These are phyloP conservation scores for Coix lacrymajobi DNA, from an alignment of 176 grass and related monocot species.

Conservation along the genomic window DNA sequence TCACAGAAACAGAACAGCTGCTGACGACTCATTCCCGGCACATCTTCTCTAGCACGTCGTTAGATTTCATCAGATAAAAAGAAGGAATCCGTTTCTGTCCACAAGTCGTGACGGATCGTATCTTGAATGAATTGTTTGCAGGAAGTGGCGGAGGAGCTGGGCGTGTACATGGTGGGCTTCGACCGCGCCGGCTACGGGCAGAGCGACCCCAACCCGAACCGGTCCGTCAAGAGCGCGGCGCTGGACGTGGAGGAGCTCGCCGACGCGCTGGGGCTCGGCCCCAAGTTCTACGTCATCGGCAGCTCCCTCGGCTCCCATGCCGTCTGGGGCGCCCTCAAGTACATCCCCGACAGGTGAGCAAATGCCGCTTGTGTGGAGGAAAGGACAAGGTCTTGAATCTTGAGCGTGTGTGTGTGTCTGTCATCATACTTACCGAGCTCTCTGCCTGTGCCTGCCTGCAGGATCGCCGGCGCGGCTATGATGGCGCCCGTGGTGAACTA, in stretches of 20 bases:
- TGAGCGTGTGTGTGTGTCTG: no score
- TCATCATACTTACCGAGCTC: no score
- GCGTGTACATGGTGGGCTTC: slow-evolving; percentile 74
- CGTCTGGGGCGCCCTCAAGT: slow-evolving; percentile 68
- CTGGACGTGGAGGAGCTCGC: slow-evolving; percentile 65
- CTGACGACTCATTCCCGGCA: background rate
- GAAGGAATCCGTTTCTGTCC: background rate
- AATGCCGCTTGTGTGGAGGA: background rate
- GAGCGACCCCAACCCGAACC: slow-evolving; percentile 66
- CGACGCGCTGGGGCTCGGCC: slow-evolving; percentile 41
- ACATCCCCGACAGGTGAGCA: slow-evolving; percentile 56
- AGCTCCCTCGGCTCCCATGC: slow-evolving; percentile 69
- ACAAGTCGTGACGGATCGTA: background rate
- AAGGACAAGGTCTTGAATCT: no score
- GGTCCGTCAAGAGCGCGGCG: slow-evolving; percentile 49
- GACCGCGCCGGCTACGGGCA: slow-evolving; percentile 66
- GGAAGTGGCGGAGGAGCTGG: slow-evolving; percentile 64
- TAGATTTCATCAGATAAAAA: background rate
- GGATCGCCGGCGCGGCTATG: slow-evolving; percentile 54
- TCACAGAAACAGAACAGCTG: background rate
- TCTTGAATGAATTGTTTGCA: background rate
- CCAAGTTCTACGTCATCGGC: slow-evolving; percentile 62
- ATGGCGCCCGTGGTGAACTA: slow-evolving; percentile 60
- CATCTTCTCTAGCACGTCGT: no score
- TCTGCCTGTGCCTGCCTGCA: background rate